Conservation (phyloP, 2,329 filamentous ascomycete genomes). For the Byssoonygena ceratinophila region DNA sequence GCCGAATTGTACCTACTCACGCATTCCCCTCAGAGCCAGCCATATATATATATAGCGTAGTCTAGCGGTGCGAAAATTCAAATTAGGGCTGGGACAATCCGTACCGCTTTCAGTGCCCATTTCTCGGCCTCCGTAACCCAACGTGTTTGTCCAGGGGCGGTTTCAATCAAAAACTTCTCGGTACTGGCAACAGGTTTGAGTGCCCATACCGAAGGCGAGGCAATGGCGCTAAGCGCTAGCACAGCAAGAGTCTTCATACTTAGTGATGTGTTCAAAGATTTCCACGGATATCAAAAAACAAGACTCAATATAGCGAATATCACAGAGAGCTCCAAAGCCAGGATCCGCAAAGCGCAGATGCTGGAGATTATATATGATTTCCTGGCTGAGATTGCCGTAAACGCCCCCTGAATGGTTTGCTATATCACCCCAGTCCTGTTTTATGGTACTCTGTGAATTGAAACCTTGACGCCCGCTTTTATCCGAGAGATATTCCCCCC, state of each 20-base stretch:
- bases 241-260: constrained; percentile 30
- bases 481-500: not conserved
- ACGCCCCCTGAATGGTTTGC: too few species aligned
- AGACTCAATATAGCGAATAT: not conserved
- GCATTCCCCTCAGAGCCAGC: not conserved
- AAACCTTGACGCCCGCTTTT: not conserved
- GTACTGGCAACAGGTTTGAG: constrained; percentile 15
- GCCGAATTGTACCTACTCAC: not conserved
- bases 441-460: not conserved
- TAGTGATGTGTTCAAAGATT: not conserved
- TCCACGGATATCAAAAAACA: not conserved
- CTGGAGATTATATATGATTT: not conserved
- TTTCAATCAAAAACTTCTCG: constrained; percentile 62
- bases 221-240: constrained; percentile 25
- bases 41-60: not conserved
- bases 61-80: not conserved
- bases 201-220: constrained; percentile 22
- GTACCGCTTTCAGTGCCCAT: constrained; percentile 74
- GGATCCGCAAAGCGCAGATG: not conserved
- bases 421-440: not conserved
- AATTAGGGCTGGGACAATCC: not conserved
- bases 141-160: constrained; percentile 65
- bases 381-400: not conserved
- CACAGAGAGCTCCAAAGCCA: not conserved
- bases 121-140: constrained; percentile 94